Evolutionary conservation across 257 asterid genomes (phyloP).

Genomic region (Jacaranda mimosifolia): DNA sequence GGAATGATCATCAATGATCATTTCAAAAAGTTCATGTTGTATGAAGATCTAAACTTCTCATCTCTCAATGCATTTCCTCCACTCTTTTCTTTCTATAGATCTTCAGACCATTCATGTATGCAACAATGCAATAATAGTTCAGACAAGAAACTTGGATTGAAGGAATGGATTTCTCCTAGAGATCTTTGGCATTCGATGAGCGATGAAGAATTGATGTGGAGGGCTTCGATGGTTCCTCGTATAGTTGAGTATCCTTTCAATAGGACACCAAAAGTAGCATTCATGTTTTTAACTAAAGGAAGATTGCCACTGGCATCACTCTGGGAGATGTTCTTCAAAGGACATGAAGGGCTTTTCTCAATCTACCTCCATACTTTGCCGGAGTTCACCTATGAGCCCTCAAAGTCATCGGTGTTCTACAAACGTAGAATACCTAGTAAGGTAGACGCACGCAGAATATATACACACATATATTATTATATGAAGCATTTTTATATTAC

Average conservation of each 20-base stretch:
- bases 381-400: constrained; percentile 50
- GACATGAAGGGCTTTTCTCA: constrained; percentile 68
- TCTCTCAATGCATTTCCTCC: constrained; percentile 56
- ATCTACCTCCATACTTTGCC: constrained; percentile 76
- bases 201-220: constrained; percentile 71
- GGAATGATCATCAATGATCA: constrained; percentile 65
- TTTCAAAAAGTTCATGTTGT: constrained; percentile 51
- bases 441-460: constrained; percentile 38
- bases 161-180: constrained; percentile 40
- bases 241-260: constrained; percentile 51
- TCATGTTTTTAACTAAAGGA: constrained; percentile 78
- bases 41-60: constrained; percentile 64
- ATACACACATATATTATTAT: not conserved
- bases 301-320: constrained; percentile 65
- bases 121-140: constrained; percentile 35
- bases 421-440: constrained; percentile 74
- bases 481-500: not conserved
- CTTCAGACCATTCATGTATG: constrained; percentile 36
- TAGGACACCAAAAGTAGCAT: constrained; percentile 64
- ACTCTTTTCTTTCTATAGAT: constrained; percentile 31
- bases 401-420: constrained; percentile 70
- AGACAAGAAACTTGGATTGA: constrained; percentile 1
- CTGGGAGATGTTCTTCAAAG: constrained; percentile 84
- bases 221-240: constrained; percentile 74
- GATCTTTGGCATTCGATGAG: constrained; percentile 58